Evolutionary conservation across 148 eudicot species (phyloP).

Genomic region (Rhododendron kiyosumense): DNA sequence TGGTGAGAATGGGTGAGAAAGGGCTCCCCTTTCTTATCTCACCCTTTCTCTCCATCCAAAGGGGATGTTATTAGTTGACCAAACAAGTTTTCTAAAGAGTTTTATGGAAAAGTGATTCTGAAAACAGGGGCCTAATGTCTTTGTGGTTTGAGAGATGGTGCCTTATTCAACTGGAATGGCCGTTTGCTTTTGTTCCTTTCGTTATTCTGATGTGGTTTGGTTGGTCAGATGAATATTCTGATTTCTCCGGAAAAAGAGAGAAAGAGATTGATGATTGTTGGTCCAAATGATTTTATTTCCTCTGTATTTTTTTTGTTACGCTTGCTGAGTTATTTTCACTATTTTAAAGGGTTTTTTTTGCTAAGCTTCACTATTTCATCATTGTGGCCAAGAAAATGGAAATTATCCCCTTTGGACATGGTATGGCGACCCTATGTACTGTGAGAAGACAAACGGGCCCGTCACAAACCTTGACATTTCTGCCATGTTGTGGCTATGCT

Average conservation of each 20-base stretch:
- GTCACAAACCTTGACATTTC: background rate
- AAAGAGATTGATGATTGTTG: background rate
- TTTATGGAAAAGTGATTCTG: background rate
- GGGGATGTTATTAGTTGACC: background rate
- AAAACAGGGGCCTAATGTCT: slow-evolving; percentile 1
- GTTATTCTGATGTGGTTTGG: background rate
- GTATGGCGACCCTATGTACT: background rate
- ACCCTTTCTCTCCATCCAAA: no score
- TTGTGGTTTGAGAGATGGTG: background rate
- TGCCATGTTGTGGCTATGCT: background rate
- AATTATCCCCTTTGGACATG: background rate
- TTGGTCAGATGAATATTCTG: slow-evolving; percentile 11
- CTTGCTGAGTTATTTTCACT: background rate
- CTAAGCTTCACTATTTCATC: background rate
- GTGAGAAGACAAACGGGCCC: background rate
- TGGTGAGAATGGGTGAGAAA: background rate
- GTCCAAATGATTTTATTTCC: background rate
- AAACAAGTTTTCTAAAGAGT: background rate
- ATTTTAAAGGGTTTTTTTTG: background rate
- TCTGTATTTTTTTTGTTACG: background rate
- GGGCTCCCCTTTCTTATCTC: no score
- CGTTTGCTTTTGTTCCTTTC: slow-evolving; percentile 2
- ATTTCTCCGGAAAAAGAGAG: slow-evolving; percentile 5
- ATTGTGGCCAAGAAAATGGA: background rate
- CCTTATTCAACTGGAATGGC: background rate